phyloP scores from a whole-genome alignment of 257 asterid genomes.

The Solanum sparsipilum region DNA sequence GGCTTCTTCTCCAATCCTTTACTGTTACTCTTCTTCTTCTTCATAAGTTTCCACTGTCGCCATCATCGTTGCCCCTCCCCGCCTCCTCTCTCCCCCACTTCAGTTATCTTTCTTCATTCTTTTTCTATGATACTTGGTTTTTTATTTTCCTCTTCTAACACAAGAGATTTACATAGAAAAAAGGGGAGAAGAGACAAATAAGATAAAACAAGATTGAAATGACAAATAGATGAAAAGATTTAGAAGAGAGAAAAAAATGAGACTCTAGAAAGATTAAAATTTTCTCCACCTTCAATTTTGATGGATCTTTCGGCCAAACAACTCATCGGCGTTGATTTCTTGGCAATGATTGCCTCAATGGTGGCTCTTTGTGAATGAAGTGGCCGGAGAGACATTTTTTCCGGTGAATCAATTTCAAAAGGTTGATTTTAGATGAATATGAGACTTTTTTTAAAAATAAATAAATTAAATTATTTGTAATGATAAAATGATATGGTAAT shows the following conservation, averaged over 20 bases:
- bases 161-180: background rate
- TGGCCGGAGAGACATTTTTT: background rate
- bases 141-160: background rate
- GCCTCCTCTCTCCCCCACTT: background rate
- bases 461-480: too few species aligned
- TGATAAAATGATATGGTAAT: background rate
- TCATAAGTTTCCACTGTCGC: background rate
- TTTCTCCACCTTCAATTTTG: background rate
- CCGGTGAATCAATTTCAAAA: background rate
- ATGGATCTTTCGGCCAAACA: background rate
- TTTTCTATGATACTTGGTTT: background rate
- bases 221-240: background rate
- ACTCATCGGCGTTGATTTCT: background rate
- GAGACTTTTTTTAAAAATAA: background rate
- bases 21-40: background rate
- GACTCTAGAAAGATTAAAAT: background rate
- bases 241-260: background rate
- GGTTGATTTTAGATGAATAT: background rate
- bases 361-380: background rate
- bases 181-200: background rate
- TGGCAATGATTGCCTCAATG: background rate
- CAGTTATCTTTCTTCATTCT: background rate
- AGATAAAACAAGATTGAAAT: background rate
- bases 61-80: background rate
- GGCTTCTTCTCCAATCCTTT: background rate